These are phyloP conservation scores for Nakaseomyces sp. DNA, from an alignment of 1,139 yeast genomes.

Conservation along the genomic window DNA sequence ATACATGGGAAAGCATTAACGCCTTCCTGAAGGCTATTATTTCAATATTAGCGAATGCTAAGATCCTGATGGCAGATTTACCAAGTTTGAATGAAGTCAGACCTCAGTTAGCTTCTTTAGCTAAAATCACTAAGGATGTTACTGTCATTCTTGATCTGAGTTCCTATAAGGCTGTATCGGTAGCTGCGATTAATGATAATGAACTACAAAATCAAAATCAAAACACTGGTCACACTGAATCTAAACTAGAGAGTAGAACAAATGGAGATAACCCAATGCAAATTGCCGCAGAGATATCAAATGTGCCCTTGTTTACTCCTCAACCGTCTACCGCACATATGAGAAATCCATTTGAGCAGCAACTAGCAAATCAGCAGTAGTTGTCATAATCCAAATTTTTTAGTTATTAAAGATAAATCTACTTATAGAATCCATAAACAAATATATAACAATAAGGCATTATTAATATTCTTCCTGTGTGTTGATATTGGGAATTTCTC, in stretches of 20 bases:
- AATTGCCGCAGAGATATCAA: slow-evolving; percentile 13
- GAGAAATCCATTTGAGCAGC: slow-evolving; percentile 21
- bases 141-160: slow-evolving; percentile 68
- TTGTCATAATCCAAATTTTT: not conserved
- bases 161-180: slow-evolving; percentile 37
- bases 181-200: not conserved
- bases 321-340: slow-evolving; percentile 16
- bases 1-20: slow-evolving; percentile 83
- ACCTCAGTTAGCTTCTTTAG: slow-evolving; percentile 68
- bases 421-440: not conserved
- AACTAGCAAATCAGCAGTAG: not conserved
- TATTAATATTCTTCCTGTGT: not conserved
- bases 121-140: slow-evolving; percentile 84
- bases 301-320: slow-evolving; percentile 23
- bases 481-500: no score
- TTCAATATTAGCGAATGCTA: slow-evolving; percentile 73
- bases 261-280: slow-evolving; percentile 9
- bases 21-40: slow-evolving; percentile 74
- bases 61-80: slow-evolving; percentile 70
- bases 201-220: not conserved
- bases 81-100: slow-evolving; percentile 75
- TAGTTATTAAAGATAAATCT: not conserved
- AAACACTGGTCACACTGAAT: not conserved
- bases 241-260: not conserved
- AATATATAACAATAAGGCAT: not conserved